A percentile compares a stretch with the other conserved stretches of the same genome.
Conservation (phyloP, 192 early-diverging fungal species). For the Coemansia sp. region DNA sequence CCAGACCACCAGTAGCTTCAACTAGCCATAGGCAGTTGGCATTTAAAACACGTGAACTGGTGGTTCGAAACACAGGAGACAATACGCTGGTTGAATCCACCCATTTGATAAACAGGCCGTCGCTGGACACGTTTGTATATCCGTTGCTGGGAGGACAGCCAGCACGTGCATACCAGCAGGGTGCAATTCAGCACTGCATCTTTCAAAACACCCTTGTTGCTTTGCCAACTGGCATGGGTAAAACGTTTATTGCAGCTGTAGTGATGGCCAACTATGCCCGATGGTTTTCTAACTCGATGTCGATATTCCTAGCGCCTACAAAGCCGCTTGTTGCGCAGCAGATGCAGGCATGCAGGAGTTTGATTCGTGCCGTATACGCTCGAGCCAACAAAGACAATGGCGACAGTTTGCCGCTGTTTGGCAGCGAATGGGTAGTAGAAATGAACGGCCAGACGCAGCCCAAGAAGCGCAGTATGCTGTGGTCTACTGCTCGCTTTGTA, state of each 20-base stretch:
- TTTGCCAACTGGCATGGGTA: conserved; percentile 83
- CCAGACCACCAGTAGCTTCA: neutral
- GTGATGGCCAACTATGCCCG: conserved; percentile 87
- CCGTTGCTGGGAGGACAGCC: conserved; percentile 45
- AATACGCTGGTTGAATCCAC: conserved; percentile 36
- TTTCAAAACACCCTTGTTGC: conserved; percentile 85
- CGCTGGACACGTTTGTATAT: conserved; percentile 45
- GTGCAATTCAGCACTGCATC: conserved; percentile 73
- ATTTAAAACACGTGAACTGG: conserved; percentile 25
- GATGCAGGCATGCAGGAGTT: conserved; percentile 77
- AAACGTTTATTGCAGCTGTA: conserved; percentile 93
- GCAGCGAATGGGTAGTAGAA: conserved; percentile 31
- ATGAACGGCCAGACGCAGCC: conserved; percentile 66
- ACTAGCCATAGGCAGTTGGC: neutral
- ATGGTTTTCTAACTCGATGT: conserved; percentile 85
- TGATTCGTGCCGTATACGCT: conserved; percentile 73
- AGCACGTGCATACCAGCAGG: conserved; percentile 83
- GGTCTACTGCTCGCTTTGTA: conserved; percentile 71
- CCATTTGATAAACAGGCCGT: conserved; percentile 29
- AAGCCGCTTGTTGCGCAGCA: conserved; percentile 90
- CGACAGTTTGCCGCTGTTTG: neutral
- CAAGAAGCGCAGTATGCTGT: conserved; percentile 56
- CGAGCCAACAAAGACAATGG: conserved; percentile 53
- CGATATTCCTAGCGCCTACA: conserved; percentile 91
- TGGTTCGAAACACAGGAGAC: conserved; percentile 34